These are phyloP conservation scores for Calonectria pseudoreteaudii DNA, from an alignment of 2,329 filamentous ascomycete genomes.

Conservation along the genomic window DNA sequence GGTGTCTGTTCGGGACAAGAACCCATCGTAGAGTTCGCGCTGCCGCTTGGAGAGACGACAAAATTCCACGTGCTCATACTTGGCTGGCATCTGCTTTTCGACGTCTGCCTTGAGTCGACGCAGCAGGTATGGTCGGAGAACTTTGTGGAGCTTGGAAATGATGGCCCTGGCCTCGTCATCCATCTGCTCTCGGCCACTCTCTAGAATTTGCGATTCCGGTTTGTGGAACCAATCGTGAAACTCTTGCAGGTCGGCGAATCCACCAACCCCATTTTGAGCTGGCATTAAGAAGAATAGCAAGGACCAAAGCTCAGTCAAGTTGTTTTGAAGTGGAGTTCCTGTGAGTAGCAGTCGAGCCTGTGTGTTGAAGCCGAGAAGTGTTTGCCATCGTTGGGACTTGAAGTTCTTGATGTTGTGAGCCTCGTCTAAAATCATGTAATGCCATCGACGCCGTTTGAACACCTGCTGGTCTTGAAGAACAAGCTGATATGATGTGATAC, in stretches of 20 bases:
- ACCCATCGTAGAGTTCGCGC: slow-evolving; percentile 95
- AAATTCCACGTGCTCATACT: slow-evolving; percentile 97
- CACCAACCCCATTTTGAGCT: slow-evolving; percentile 85
- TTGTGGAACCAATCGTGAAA: slow-evolving; percentile 97
- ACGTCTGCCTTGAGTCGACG: slow-evolving; percentile 95
- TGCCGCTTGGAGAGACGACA: slow-evolving; percentile 96
- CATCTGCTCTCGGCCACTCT: slow-evolving; percentile 93
- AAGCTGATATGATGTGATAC: slow-evolving; percentile 97
- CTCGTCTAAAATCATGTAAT: slow-evolving; percentile 98
- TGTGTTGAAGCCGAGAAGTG: slow-evolving; percentile 92
- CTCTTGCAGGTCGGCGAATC: slow-evolving; percentile 93
- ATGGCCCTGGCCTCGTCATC: slow-evolving; percentile 94
- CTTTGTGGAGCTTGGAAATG: slow-evolving; percentile 93
- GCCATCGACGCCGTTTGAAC: slow-evolving; percentile 93
- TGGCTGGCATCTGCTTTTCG: slow-evolving; percentile 98
- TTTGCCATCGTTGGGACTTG: slow-evolving; percentile 97
- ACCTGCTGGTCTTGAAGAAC: slow-evolving; percentile 94
- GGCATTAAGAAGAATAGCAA: slow-evolving; percentile 97
- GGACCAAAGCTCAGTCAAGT: slow-evolving; percentile 96
- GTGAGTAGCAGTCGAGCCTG: slow-evolving; percentile 88
- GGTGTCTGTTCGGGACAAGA: slow-evolving; percentile 90
- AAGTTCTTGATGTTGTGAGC: slow-evolving; percentile 99
- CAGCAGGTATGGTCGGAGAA: slow-evolving; percentile 90
- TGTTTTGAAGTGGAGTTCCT: slow-evolving; percentile 96
- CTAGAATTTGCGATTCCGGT: slow-evolving; percentile 94